phyloP scores from a whole-genome alignment of 306 rosid genomes.

The Nissolia schottii region DNA sequence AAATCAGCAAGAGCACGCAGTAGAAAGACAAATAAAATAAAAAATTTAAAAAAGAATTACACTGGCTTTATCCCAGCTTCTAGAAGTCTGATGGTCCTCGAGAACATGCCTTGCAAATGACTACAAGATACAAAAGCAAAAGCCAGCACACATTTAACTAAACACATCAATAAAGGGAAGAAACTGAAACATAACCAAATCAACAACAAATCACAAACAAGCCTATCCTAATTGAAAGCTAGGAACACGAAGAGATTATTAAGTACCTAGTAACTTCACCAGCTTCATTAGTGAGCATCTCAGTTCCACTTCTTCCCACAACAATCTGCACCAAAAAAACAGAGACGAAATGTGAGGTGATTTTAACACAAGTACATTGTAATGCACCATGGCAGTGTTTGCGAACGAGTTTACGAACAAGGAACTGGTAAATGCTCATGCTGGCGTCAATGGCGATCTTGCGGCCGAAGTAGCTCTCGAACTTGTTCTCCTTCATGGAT shows the following conservation, averaged over 20 bases:
- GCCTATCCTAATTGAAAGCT: background rate
- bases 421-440: slow-evolving; percentile 99
- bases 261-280: slow-evolving; percentile 95
- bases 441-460: slow-evolving; percentile 94
- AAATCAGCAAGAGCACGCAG: background rate
- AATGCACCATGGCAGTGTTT: background rate
- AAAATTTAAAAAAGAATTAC: slow-evolving; percentile 27
- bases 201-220: background rate
- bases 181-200: slow-evolving; percentile 9
- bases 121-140: slow-evolving; percentile 41
- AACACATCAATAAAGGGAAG: background rate
- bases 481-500: slow-evolving; percentile 88
- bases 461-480: slow-evolving; percentile 91
- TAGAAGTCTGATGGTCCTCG: slow-evolving; percentile 86
- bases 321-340: slow-evolving; percentile 66
- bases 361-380: background rate
- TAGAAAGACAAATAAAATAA: background rate
- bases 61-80: slow-evolving; percentile 95
- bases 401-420: slow-evolving; percentile 42
- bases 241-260: background rate
- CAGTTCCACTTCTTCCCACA: slow-evolving; percentile 93
- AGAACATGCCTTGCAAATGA: slow-evolving; percentile 98
- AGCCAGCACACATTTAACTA: background rate
- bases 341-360: background rate
- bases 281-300: slow-evolving; percentile 93